These are phyloP conservation scores for Aspergillus persii DNA, from an alignment of 2,329 filamentous ascomycete species.

Conservation along the genomic window DNA sequence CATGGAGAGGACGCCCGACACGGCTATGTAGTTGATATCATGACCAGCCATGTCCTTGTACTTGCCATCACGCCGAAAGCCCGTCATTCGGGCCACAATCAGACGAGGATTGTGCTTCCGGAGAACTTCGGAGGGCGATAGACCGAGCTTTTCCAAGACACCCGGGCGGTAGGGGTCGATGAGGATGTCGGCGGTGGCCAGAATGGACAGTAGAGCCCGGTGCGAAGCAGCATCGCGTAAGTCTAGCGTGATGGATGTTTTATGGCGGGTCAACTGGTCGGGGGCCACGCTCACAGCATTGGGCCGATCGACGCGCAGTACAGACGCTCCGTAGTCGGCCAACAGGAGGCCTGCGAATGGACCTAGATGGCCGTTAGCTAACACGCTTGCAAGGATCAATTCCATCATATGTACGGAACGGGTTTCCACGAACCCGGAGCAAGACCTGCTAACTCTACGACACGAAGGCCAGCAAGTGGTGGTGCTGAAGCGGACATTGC, in stretches of 20 bases:
- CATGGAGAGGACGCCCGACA: slow-evolving; percentile 74
- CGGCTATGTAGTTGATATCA: slow-evolving; percentile 94
- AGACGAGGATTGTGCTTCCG: slow-evolving; percentile 68
- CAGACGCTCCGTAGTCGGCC: slow-evolving; percentile 82
- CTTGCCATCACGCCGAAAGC: slow-evolving; percentile 81
- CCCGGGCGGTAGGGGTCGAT: slow-evolving; percentile 94
- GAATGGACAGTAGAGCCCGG: slow-evolving; percentile 64
- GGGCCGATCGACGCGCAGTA: slow-evolving; percentile 78
- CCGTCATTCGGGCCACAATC: slow-evolving; percentile 82
- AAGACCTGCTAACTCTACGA: slow-evolving; percentile 65
- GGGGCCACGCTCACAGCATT: slow-evolving; percentile 45
- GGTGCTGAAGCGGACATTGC: slow-evolving; percentile 44
- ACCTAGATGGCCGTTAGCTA: slow-evolving; percentile 48
- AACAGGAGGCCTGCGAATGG: slow-evolving; percentile 87
- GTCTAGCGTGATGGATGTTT: slow-evolving; percentile 75
- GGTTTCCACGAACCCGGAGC: slow-evolving; percentile 55
- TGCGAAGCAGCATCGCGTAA: slow-evolving; percentile 67
- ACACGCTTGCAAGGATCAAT: not conserved
- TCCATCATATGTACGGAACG: not conserved
- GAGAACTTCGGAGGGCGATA: slow-evolving; percentile 67
- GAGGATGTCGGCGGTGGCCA: slow-evolving; percentile 67
- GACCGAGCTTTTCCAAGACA: slow-evolving; percentile 78
- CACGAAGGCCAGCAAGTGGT: slow-evolving; percentile 59
- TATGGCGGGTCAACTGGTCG: slow-evolving; percentile 78
- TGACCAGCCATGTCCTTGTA: slow-evolving; percentile 89